Evolutionary conservation across 352 stramenopile species (phyloP), one percentile per base, ranked within the genome.

Genomic region (Globisporangium paroecandrum): DNA sequence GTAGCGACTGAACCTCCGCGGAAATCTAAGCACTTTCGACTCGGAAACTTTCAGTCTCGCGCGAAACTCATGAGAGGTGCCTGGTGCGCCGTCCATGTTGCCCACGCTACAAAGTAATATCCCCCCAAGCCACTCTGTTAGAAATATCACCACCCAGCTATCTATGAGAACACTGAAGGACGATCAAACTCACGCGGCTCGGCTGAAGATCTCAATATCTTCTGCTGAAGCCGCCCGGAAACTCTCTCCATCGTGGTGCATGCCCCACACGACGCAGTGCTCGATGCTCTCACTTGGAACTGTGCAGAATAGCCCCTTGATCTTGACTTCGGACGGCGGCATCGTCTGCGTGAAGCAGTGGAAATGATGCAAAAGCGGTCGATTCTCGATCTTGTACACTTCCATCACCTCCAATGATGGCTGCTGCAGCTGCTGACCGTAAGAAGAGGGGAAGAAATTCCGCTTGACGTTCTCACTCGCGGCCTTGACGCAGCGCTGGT

Each of bases 311-410:
- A 95, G 65, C 0, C 87, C 87, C 56, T 94, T 95, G 68, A 95
- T 83, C 68, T 90, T 90, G 10, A 73, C 65, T 12, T 74, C 70
- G 0, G 55, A 29, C 0, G 38, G 20, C 4, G 69, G 20, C 5
- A 81, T 53, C 1, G 68, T 58, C 13, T 49, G 63, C 25, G 81
- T 75, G 64, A 80, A 81, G 18, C 59, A 71, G 63, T 92, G 85
- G 43, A 94, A 94, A 9, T 62, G 66, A 32, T 83, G 64, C 10
- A 95, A 58, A 22, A 94, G 38, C 49, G 75, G 73, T 12, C 70
- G 69, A 62, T 95, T 93, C 58, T 94, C 85, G 62, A 95, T 82
- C 58, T 94, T 94, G 68, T 83, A 95, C 41, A 95, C 87, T 34
- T 89, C 80, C 27, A 85, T 63, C 8, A 95, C 84, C n/a, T 92